A percentile compares a stretch with the other conserved stretches of the same genome.
phyloP scores from a whole-genome alignment of 441 rosid genomes.

The Iberis amara region DNA sequence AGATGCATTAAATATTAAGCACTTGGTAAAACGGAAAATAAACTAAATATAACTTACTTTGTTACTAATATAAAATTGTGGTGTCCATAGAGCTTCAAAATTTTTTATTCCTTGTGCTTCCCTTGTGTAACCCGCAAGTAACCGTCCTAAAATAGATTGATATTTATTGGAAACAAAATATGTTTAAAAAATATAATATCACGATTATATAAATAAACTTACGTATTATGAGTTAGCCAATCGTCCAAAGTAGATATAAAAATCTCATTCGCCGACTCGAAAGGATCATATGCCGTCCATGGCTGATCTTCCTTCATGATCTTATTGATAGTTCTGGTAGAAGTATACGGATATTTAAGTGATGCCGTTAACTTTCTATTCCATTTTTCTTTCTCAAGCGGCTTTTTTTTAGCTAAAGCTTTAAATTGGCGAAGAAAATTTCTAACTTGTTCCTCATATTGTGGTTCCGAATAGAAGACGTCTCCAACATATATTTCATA shows the following conservation, averaged over 20 bases:
- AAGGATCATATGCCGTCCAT: neutral
- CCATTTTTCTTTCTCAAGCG: neutral
- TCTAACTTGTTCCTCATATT: neutral
- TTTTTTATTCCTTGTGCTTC: neutral
- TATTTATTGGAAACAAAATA: neutral
- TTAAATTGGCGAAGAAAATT: neutral
- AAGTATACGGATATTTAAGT: neutral
- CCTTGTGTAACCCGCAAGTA: neutral
- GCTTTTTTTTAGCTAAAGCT: neutral
- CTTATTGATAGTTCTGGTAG: neutral
- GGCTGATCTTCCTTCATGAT: neutral
- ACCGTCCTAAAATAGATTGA: neutral
- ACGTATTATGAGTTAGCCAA: neutral
- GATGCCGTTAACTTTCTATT: neutral
- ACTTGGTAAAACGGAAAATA: too few species aligned
- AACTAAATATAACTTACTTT: neutral
- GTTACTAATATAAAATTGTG: neutral
- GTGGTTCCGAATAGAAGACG: neutral
- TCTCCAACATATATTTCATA: neutral
- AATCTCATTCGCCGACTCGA: neutral
- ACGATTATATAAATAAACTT: neutral
- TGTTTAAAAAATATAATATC: neutral
- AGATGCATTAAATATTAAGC: neutral
- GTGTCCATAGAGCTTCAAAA: neutral
- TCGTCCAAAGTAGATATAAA: neutral